Evolutionary conservation across 441 rosid species (phyloP).

Genomic region (Adansonia grandidieri): DNA sequence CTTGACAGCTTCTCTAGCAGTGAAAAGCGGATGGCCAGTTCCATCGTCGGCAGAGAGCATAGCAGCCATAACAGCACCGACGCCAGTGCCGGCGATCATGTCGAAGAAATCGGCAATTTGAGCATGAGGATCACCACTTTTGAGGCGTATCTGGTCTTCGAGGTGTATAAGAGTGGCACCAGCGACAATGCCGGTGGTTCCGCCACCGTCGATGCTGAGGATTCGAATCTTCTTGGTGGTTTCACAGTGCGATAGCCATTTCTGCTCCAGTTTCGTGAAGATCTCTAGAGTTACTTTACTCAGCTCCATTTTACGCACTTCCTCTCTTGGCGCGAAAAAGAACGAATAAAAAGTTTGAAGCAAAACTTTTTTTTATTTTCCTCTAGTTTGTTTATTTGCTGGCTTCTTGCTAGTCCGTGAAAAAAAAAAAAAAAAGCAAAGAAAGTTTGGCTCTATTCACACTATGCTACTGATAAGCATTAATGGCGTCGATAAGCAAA

Average conservation of each 20-base stretch:
- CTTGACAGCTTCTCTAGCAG: slow-evolving; percentile 66
- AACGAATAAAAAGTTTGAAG: not conserved
- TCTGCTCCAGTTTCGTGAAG: slow-evolving; percentile 79
- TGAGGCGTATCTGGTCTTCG: slow-evolving; percentile 87
- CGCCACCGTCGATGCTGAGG: slow-evolving; percentile 90
- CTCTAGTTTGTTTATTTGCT: not conserved
- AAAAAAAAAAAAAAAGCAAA: not conserved
- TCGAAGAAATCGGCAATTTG: slow-evolving; percentile 82
- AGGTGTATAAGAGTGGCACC: slow-evolving; percentile 68
- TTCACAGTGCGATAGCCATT: slow-evolving; percentile 87
- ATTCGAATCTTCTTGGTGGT: slow-evolving; percentile 63
- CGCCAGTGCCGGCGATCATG: slow-evolving; percentile 75
- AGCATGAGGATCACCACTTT: slow-evolving; percentile 64
- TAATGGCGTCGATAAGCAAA: slow-evolving; percentile 25
- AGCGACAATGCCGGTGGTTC: slow-evolving; percentile 67
- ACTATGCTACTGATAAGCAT: slow-evolving; percentile 45
- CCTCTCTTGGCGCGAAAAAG: not conserved
- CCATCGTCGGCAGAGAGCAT: slow-evolving; percentile 71
- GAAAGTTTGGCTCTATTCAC: slow-evolving; percentile 28
- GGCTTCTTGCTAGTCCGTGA: slow-evolving; percentile 26
- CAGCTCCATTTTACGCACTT: slow-evolving; percentile 57
- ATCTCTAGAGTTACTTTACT: slow-evolving; percentile 89
- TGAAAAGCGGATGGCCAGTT: slow-evolving; percentile 67
- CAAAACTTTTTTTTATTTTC: no score
- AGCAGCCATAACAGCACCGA: slow-evolving; percentile 78